Base-by-base conservation (phyloP, 768 basidiomycete genomes). In the Galerina sulciceps region DNA sequence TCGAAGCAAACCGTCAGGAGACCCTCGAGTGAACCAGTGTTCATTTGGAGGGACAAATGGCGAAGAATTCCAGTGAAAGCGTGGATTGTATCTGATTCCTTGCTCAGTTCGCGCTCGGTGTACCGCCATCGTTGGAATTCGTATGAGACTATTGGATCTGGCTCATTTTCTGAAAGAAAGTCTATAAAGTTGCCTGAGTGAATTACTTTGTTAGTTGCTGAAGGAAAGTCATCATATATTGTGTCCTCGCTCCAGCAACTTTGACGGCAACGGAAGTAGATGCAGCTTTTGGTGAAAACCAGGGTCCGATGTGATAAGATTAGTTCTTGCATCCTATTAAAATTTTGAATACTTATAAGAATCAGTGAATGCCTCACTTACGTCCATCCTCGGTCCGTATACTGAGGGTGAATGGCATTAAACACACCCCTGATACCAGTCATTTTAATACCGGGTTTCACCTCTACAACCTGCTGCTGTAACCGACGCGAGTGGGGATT, bases 201-300 rank as follows among this genome's bases (percentile, higher is more conserved):
- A 15, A 56, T 44, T 17, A 41, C 44, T 1, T 56, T 10, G 45
- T 46, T 56, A 20, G 48, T 40, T n/a, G 35, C 55, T 3, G 44
- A 10, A 6, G 55, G 55, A n/a, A 56, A 56, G 55, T 47, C 37
- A 22, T 56, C 55, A 36, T 56, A 56, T 31, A 47, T 38, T 15
- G 55, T 56, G 46, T 56, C 55, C n/a, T 56, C 55, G 44, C 44
- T 47, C 55, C 55, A 56, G 22, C 55, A 56, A 17, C 48, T 56
- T 22, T 31, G 6, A 22, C 46, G 55, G 31, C 55, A 56, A 14
- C 55, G 44, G 37, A 56, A 56, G 18, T 56, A 48, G 2, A 56
- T n/a, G 18, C 44, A 11, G 14, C 22, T 6, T 9, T 47, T 14
- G 1, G 46, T 48, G 4, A 56, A 47, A 8, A 56, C 37, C 3